Evolutionary conservation across 495 filamentous ascomycete species (phyloP).

Genomic region (Annulohypoxylon nitens): DNA sequence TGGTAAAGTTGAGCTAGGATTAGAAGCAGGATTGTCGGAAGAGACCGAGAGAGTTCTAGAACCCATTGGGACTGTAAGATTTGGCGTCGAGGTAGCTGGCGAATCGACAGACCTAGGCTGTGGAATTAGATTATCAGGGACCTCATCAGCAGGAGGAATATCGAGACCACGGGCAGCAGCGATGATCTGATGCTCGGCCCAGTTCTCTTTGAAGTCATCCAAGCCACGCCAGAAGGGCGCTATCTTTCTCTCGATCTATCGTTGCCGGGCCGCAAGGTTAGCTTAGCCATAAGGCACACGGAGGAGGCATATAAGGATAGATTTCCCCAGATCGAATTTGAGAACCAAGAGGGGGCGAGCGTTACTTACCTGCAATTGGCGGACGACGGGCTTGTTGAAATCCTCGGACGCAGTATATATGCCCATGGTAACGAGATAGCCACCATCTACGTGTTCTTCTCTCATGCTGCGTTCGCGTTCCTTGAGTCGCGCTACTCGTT

Average conservation of each 20-base stretch:
- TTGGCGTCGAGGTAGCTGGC: conserved; percentile 51
- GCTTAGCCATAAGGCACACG: neutral
- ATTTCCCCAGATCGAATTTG: conserved; percentile 15
- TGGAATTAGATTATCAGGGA: conserved; percentile 75
- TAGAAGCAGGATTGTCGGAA: conserved; percentile 70
- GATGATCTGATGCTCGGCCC: conserved; percentile 94
- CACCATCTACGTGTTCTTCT: conserved; percentile 94
- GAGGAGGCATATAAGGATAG: neutral
- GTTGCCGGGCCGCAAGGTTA: conserved; percentile 28
- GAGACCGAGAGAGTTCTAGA: conserved; percentile 79
- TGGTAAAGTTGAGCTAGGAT: conserved; percentile 65
- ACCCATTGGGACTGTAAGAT: conserved; percentile 81
- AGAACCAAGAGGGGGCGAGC: neutral
- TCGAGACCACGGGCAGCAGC: conserved; percentile 88
- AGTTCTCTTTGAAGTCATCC: conserved; percentile 87
- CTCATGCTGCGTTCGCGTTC: conserved; percentile 93
- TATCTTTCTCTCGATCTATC: conserved; percentile 88
- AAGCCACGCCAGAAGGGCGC: conserved; percentile 97
- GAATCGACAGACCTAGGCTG: conserved; percentile 56
- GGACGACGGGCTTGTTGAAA: conserved; percentile 89
- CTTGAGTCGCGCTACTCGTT: conserved; percentile 76
- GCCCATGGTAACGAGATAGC: conserved; percentile 93
- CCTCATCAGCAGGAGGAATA: conserved; percentile 85
- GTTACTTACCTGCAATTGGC: conserved; percentile 85
- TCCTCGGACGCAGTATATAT: conserved; percentile 93